Percentiles rank a stretch among this genome's conserved stretches.
Evolutionary conservation across 148 eudicot species (phyloP).

Genomic region (Diospyros lotus): DNA sequence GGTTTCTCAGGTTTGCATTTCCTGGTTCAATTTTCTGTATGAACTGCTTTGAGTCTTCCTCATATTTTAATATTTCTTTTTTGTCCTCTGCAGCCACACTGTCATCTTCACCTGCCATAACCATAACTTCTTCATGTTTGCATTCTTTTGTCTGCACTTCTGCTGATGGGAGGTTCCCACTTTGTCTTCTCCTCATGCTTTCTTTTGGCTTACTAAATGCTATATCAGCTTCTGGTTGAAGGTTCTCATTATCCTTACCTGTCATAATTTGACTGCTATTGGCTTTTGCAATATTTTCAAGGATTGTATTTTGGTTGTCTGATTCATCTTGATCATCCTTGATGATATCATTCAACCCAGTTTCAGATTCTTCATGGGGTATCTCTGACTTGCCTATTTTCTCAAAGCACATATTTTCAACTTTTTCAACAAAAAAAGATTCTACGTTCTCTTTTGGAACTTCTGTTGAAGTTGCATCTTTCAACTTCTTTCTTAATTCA

Average conservation of each 20-base stretch:
- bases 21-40: slow-evolving; percentile 9
- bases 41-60: slow-evolving; percentile 4
- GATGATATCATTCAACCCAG: slow-evolving; percentile 11
- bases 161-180: background rate
- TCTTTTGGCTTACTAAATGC: background rate
- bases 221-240: background rate
- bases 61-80: background rate
- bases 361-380: slow-evolving; percentile 14
- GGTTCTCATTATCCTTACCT: slow-evolving; percentile 4
- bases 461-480: background rate
- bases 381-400: background rate
- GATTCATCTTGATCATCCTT: slow-evolving; percentile 7
- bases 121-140: background rate
- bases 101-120: background rate
- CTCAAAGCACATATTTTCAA: background rate
- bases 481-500: slow-evolving; percentile 7
- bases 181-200: slow-evolving; percentile 1
- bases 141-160: slow-evolving; percentile 4
- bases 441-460: background rate
- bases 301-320: background rate
- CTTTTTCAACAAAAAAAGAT: background rate
- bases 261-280: slow-evolving; percentile 3
- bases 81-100: background rate
- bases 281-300: slow-evolving; percentile 4
- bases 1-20: no score